Percentiles rank a stretch among this genome's conserved stretches.
Evolutionary conservation across 2,329 filamentous ascomycete genomes (phyloP).

Genomic region (Alternaria incomplexa): DNA sequence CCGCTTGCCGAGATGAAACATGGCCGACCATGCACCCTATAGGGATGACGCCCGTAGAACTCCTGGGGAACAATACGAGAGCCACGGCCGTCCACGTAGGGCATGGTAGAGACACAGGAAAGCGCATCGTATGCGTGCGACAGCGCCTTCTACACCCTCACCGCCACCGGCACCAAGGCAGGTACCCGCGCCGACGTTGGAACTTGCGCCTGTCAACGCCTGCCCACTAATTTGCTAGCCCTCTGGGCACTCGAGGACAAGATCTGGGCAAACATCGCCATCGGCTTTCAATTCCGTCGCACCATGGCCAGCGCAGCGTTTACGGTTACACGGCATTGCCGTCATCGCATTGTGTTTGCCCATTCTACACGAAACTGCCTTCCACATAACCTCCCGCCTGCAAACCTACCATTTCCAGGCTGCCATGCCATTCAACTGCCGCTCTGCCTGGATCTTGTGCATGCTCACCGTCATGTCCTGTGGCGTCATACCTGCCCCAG

Average conservation of each 20-base stretch:
- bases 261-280: neutral
- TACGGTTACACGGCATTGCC: neutral
- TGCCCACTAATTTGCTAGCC: neutral
- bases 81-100: neutral
- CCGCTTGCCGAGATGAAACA: neutral
- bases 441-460: constrained; percentile 27
- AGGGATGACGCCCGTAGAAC: neutral
- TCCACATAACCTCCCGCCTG: constrained; percentile 10
- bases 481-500: constrained; percentile 1
- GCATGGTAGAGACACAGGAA: neutral
- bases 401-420: constrained; percentile 19
- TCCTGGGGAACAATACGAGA: neutral
- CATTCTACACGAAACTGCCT: constrained; percentile 14
- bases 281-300: neutral
- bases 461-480: constrained; percentile 20
- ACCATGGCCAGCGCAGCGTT: neutral
- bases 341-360: neutral
- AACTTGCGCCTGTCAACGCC: neutral
- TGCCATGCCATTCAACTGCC: constrained; percentile 20
- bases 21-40: neutral
- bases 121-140: neutral
- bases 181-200: constrained; percentile 6
- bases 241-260: neutral
- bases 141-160: neutral
- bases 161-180: neutral